phyloP scores from a whole-genome alignment of 371 early-diverging fungal species.

The Capillidium rhysosporum region DNA sequence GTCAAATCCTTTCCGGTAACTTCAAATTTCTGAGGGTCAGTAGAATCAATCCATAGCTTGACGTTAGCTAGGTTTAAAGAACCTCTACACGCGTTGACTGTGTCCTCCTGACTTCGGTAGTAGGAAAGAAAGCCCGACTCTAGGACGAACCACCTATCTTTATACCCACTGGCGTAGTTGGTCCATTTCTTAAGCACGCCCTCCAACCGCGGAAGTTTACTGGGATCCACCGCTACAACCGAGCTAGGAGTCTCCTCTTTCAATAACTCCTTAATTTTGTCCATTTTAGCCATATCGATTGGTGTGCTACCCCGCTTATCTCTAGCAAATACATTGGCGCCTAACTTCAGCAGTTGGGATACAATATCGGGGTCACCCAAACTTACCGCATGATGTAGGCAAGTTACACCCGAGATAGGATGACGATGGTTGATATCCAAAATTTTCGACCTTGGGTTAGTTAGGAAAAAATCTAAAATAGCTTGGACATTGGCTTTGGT shows the following conservation, averaged over 20 bases:
- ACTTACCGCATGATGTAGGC: constrained; percentile 40
- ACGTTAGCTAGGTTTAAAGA: constrained; percentile 47
- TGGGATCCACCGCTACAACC: constrained; percentile 10
- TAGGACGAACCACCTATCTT: constrained; percentile 53
- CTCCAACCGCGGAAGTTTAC: constrained; percentile 26
- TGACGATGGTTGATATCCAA: constrained; percentile 45
- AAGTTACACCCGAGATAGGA: constrained; percentile 28
- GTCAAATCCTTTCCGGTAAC: constrained; percentile 48
- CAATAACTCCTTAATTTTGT: constrained; percentile 27
- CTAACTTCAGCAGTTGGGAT: constrained; percentile 37
- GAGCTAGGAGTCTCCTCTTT: constrained; percentile 16
- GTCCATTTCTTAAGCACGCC: constrained; percentile 61
- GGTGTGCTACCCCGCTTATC: constrained; percentile 42
- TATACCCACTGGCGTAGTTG: constrained; percentile 68
- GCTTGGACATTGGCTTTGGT: background rate
- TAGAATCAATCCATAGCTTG: constrained; percentile 29
- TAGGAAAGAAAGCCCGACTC: constrained; percentile 55
- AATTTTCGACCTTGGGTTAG: constrained; percentile 7
- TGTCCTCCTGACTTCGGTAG: constrained; percentile 49
- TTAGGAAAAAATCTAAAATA: background rate
- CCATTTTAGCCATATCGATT: constrained; percentile 24
- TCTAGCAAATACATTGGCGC: constrained; percentile 44
- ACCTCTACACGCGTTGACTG: constrained; percentile 49
- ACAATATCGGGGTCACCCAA: constrained; percentile 33
- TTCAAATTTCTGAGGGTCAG: constrained; percentile 48